A percentile compares a stretch with the other conserved stretches of the same genome.
These are phyloP conservation scores for Leishmania martiniquensis DNA, from an alignment of 208 protist genomes.

Conservation along the genomic window DNA sequence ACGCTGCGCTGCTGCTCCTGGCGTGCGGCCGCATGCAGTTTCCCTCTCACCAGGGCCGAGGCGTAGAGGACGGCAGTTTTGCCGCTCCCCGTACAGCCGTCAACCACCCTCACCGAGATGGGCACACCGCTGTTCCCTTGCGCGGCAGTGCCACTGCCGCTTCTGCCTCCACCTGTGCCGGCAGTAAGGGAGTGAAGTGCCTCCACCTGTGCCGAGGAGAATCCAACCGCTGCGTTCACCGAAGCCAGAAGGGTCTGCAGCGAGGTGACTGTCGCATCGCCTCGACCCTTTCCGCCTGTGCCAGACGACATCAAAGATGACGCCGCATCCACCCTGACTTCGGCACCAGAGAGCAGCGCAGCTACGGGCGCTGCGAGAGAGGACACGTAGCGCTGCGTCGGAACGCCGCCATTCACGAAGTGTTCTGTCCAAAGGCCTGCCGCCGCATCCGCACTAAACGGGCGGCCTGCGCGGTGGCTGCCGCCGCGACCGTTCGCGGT, in stretches of 20 bases:
- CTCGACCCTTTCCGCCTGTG: not conserved
- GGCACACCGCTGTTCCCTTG: slow-evolving; percentile 10
- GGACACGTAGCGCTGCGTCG: slow-evolving; percentile 26
- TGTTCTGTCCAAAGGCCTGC: slow-evolving; percentile 35
- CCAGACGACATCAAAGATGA: not conserved
- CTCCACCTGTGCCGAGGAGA: slow-evolving; percentile 78
- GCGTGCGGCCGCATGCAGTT: slow-evolving; percentile 49
- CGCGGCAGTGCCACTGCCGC: slow-evolving; percentile 1
- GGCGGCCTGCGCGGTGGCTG: slow-evolving; percentile 4
- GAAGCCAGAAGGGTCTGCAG: slow-evolving; percentile 28
- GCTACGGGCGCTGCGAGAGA: slow-evolving; percentile 15
- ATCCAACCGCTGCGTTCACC: slow-evolving; percentile 23
- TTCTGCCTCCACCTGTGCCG: slow-evolving; percentile 1
- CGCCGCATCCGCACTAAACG: slow-evolving; percentile 20
- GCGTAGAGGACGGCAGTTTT: slow-evolving; percentile 76
- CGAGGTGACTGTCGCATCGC: slow-evolving; percentile 4
- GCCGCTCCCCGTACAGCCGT: slow-evolving; percentile 70
- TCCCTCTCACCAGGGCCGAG: slow-evolving; percentile 51
- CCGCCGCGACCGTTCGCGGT: not conserved
- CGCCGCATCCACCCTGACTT: not conserved
- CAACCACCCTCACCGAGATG: slow-evolving; percentile 44
- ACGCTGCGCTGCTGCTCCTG: slow-evolving; percentile 64
- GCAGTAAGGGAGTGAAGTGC: slow-evolving; percentile 54
- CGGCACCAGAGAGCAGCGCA: slow-evolving; percentile 22
- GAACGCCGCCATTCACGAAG: slow-evolving; percentile 27